phyloP scores from a whole-genome alignment of 371 early-diverging fungal species.

The Lichtheimia ornata region DNA sequence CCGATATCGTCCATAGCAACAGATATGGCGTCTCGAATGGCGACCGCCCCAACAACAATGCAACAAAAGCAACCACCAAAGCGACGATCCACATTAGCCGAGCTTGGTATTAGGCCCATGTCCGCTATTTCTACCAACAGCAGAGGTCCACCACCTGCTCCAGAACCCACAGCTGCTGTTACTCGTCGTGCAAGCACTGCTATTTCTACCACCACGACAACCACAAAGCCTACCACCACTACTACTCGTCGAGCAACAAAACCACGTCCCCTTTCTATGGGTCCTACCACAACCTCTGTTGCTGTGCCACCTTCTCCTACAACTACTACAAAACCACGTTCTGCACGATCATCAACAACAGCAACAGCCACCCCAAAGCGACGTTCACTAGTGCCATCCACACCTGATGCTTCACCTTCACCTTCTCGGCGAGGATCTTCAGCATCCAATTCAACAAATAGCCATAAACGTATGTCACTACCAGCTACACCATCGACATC shows the following conservation, averaged over 20 bases:
- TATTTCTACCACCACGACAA: constrained; percentile 1
- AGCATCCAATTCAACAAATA: not conserved
- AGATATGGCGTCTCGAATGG: too few species aligned
- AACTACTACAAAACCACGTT: not conserved
- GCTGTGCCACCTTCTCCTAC: not conserved
- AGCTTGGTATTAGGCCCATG: constrained; percentile 34
- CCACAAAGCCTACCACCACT: constrained; percentile 13
- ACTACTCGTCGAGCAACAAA: constrained; percentile 7
- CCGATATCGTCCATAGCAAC: too few species aligned
- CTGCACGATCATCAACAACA: constrained; percentile 13
- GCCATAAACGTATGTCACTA: constrained; percentile 8
- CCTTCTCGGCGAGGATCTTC: constrained; percentile 3
- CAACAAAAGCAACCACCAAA: constrained; percentile 9
- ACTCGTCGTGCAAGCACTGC: not conserved
- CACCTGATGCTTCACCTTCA: constrained; percentile 1
- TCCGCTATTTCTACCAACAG: constrained; percentile 6
- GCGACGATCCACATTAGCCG: constrained; percentile 35
- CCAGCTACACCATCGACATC: constrained; percentile 12
- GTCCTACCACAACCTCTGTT: constrained; percentile 7
- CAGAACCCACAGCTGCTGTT: constrained; percentile 17
- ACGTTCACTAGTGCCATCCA: constrained; percentile 30
- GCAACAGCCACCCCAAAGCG: constrained; percentile 22
- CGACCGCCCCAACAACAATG: too few species aligned
- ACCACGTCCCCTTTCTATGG: constrained; percentile 19
- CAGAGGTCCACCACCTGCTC: constrained; percentile 3